Evolutionary conservation across 2,329 filamentous ascomycete species (phyloP).

Genomic region (Pseudocercospora pini-densiflorae): DNA sequence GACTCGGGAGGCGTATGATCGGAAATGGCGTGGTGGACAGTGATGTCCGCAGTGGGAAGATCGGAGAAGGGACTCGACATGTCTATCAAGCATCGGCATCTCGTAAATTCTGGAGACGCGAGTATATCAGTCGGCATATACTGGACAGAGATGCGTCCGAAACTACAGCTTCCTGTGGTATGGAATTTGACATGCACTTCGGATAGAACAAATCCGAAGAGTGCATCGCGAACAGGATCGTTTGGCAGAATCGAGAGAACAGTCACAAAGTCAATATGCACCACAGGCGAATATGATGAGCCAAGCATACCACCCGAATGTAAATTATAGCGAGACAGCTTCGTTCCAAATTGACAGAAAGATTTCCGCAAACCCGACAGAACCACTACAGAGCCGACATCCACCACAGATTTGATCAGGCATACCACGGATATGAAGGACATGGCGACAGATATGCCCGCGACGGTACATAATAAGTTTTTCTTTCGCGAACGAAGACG

Average conservation of each 20-base stretch:
- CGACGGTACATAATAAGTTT: neutral
- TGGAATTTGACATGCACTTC: no score
- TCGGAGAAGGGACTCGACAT: neutral
- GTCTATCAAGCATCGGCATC: neutral
- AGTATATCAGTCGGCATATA: neutral
- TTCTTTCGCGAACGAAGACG: neutral
- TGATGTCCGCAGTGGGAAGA: neutral
- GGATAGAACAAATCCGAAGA: neutral
- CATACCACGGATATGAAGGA: neutral
- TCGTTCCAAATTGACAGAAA: neutral
- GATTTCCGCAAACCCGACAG: no score
- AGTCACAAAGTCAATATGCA: no score
- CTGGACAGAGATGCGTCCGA: neutral
- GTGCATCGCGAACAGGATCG: no score
- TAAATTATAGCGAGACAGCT: neutral
- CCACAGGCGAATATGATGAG: no score
- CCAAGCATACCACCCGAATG: no score
- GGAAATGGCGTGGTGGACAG: neutral
- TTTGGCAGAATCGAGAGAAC: no score
- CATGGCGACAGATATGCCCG: neutral
- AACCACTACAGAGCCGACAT: no score
- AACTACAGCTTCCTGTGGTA: no score
- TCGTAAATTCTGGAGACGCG: neutral
- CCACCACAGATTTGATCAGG: no score
- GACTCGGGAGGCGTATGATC: constrained; percentile 1